Percentiles rank a stretch among this genome's conserved stretches.
phyloP scores from a whole-genome alignment of 1,284 basidiomycete species.

The Tremellales sp. region DNA sequence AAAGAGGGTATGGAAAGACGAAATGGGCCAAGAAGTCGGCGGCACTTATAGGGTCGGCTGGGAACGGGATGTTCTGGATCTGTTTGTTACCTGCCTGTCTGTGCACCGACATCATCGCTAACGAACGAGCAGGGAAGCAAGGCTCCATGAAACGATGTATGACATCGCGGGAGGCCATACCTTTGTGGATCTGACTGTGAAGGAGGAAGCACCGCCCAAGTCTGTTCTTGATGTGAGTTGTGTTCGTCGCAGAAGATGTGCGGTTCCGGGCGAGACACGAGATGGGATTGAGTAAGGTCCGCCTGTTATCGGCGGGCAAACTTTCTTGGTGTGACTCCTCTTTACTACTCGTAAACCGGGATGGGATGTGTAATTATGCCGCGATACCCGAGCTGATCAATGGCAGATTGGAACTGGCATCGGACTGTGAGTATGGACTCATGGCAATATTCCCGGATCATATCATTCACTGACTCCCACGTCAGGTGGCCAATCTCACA shows the following conservation, averaged over 20 bases:
- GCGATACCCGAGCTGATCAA: background rate
- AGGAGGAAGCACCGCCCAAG: slow-evolving; percentile 25
- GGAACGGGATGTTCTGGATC: slow-evolving; percentile 42
- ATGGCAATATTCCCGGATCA: background rate
- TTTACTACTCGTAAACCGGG: no score
- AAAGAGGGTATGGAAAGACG: slow-evolving; percentile 22
- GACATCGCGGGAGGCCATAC: slow-evolving; percentile 36
- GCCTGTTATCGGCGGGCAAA: no score
- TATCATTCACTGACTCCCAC: background rate
- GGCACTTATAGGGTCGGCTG: slow-evolving; percentile 41
- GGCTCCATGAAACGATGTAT: slow-evolving; percentile 44
- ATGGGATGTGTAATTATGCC: no score
- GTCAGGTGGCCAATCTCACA: slow-evolving; percentile 42
- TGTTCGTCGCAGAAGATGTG: no score
- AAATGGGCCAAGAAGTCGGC: slow-evolving; percentile 13
- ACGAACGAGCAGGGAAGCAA: slow-evolving; percentile 28
- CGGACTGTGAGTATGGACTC: slow-evolving; percentile 26
- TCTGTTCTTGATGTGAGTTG: slow-evolving; percentile 42
- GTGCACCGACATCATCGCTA: background rate
- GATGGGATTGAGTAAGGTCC: background rate
- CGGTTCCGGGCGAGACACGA: background rate
- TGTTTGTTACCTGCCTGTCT: slow-evolving; percentile 22
- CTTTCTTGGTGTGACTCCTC: no score
- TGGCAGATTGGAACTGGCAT: slow-evolving; percentile 42
- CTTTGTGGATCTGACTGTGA: slow-evolving; percentile 22